Conservation (phyloP, 129 eudicot species). For the Pittosporum tobira region DNA sequence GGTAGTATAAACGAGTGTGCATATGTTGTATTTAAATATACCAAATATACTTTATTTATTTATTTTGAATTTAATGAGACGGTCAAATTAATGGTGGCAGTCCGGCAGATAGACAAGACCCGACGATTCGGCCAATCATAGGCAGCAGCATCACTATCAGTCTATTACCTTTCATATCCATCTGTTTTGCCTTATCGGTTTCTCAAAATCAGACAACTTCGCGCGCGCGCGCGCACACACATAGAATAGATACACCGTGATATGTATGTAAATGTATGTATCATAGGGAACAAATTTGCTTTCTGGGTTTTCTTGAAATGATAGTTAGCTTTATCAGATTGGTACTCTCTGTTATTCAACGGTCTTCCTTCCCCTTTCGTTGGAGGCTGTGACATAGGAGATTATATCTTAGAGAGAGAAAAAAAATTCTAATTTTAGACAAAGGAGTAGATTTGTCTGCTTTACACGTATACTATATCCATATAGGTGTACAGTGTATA, state of each 20-base stretch:
- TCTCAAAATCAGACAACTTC: no score
- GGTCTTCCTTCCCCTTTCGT: slow-evolving; percentile 27
- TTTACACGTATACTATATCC: neutral
- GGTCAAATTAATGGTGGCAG: slow-evolving; percentile 6
- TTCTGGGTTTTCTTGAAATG: slow-evolving; percentile 23
- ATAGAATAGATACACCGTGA: neutral
- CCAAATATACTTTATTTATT: neutral
- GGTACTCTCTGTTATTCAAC: slow-evolving; percentile 22
- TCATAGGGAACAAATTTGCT: slow-evolving; percentile 33
- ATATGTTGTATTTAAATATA: no score
- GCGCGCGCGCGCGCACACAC: no score
- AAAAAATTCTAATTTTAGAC: slow-evolving; percentile 8
- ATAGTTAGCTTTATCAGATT: slow-evolving; percentile 19
- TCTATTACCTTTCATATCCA: slow-evolving; percentile 13
- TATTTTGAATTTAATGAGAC: no score
- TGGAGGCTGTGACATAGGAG: slow-evolving; percentile 34
- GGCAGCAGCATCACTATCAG: slow-evolving; percentile 17
- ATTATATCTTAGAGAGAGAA: slow-evolving; percentile 22
- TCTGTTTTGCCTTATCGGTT: slow-evolving; percentile 33
- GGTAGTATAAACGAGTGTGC: no score
- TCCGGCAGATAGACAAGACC: slow-evolving; percentile 7
- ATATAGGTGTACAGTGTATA: slow-evolving; percentile 12
- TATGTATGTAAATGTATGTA: no score
- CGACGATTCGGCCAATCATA: slow-evolving; percentile 28
- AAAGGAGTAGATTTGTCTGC: no score